Evolutionary conservation across 2,329 filamentous ascomycete species (phyloP).

Genomic region (Hymenoscyphus fraxineus): DNA sequence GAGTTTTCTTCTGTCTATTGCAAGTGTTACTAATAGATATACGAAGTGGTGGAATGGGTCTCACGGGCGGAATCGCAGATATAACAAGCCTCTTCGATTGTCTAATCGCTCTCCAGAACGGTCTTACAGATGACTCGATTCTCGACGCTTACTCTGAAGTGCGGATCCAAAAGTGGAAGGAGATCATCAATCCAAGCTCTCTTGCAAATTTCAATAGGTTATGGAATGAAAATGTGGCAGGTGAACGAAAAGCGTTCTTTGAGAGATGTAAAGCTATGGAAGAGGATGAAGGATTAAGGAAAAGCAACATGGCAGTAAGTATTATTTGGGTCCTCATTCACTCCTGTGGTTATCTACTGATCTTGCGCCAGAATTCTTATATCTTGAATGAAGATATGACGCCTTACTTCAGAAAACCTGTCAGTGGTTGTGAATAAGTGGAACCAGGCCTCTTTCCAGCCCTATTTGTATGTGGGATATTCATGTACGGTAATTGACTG

Average conservation of each 20-base stretch:
- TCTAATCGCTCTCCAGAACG: conserved; percentile 41
- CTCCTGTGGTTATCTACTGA: background rate
- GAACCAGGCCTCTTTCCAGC: background rate
- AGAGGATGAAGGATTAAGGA: conserved; percentile 16
- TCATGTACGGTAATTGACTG: background rate
- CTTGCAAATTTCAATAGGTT: conserved; percentile 40
- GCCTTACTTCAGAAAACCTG: conserved; percentile 7
- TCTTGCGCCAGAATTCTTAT: conserved; percentile 1
- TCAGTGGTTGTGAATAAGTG: background rate
- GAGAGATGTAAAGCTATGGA: conserved; percentile 33
- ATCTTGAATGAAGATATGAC: conserved; percentile 10
- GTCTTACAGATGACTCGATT: conserved; percentile 36
- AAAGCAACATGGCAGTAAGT: background rate
- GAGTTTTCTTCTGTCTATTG: background rate
- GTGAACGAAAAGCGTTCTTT: conserved; percentile 39
- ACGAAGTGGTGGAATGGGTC: conserved; percentile 46
- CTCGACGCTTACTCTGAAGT: conserved; percentile 40
- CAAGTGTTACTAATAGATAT: background rate
- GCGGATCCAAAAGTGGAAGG: conserved; percentile 37
- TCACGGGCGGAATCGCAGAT: conserved; percentile 62
- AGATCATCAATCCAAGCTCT: conserved; percentile 40
- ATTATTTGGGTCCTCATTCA: background rate
- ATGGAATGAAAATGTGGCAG: conserved; percentile 32
- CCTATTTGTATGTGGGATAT: background rate
- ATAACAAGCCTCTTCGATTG: conserved; percentile 59